phyloP scores from a whole-genome alignment of 1,139 yeast species.

The Saccharomyces pastorianus region DNA sequence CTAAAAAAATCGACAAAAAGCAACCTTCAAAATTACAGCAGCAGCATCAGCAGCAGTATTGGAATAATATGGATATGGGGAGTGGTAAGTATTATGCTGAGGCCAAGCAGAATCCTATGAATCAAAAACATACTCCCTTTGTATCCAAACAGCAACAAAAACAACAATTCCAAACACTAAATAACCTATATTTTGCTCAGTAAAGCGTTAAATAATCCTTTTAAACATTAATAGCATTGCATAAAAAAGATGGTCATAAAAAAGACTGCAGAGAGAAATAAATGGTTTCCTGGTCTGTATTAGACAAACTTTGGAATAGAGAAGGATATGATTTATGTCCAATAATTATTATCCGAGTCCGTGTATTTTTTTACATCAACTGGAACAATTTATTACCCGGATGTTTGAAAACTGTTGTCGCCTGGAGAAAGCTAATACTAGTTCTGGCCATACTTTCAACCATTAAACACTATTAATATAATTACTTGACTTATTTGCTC shows the following conservation, averaged over 20 bases:
- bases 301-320: neutral
- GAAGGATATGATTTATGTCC: neutral
- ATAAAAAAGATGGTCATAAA: neutral
- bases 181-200: conserved; percentile 1
- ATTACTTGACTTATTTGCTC: too few relatives aligned
- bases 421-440: neutral
- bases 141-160: neutral
- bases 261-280: too few relatives aligned
- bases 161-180: conserved; percentile 1
- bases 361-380: conserved; percentile 4
- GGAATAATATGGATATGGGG: neutral
- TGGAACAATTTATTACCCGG: neutral
- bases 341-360: neutral
- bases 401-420: neutral
- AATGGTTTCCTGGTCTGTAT: neutral
- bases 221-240: neutral
- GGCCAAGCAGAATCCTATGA: neutral
- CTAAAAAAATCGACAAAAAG: neutral
- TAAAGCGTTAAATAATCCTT: neutral
- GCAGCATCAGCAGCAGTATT: neutral
- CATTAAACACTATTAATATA: neutral
- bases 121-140: neutral
- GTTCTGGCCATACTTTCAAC: neutral
- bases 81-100: neutral
- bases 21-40: neutral